Evolutionary conservation across 2,329 filamentous ascomycete genomes (phyloP), one percentile per base, ranked within the genome.

Genomic region (Pestalotiopsis sp.): DNA sequence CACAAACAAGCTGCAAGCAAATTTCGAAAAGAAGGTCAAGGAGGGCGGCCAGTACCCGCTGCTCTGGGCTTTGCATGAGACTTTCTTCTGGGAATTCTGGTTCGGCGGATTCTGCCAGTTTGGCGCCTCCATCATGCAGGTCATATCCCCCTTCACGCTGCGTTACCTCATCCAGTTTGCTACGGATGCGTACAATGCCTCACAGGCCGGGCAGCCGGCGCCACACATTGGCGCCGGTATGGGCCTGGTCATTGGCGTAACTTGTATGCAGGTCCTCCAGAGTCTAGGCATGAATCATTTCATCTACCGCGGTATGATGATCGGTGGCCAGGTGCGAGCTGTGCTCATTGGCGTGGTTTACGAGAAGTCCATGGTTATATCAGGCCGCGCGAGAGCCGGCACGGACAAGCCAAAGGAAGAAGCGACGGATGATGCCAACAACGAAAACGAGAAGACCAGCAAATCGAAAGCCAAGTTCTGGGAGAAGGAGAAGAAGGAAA

Each of bases 341-440:
- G 92, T 93, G 0, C 83, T 98, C 58, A 97, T 98, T 73, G 89
- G 92, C 25, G 82, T 94, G 69, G 94, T 98, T 68, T 98, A 97
- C 76, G 93, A 96, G 78, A 98, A 98, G 80, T 90, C 94, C 2
- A 94, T 98, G 91, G 91, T 90, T 64, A 87, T 98, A 17, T 98
- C 95, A 0, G 93, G 92, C 12, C 88, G 95, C 64, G 96, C 96
- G 25, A 96, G 91, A 79, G 94, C 95, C 12, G 95, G 95, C 57
- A 94, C 93, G 31, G 75, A 77, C 64, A 74, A 76, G 5, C 64
- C 77, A 20, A 76, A 82, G 38, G 74, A 77, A 9, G 81, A 79
- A 49, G 78, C 83, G 3, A 72, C 78, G 55, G 83, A 83, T 23
- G 81, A 85, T 12, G 76, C 80, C n/a, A 79, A 82, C 14, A 85